Base-by-base conservation (phyloP, 352 stramenopile genomes). In the Globisporangium sylvaticum region DNA sequence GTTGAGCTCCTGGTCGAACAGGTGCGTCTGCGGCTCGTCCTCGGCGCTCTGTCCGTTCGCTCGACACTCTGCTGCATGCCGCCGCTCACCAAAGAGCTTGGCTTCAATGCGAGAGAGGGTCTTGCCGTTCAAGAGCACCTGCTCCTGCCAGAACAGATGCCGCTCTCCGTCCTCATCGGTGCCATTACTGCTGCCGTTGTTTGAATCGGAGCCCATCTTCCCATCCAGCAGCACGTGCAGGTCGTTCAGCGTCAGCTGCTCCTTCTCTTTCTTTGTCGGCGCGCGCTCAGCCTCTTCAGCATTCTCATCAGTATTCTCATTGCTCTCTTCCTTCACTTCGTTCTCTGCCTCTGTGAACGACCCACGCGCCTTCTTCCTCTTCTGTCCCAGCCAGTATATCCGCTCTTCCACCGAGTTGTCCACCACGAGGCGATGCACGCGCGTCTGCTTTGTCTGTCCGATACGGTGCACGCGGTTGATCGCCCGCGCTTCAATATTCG, bases 401-500 rank as follows among this genome's bases (percentile, higher is more conserved):
- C 89, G 86, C 65, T 96, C 87, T 66, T 98, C 94, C 10, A 98
- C 79, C 1, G 91, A 97, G 58, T 87, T 71, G 25, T 88, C 67
- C 14, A 98, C 85, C 27, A 98, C 81, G 66, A 98, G 97, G 22
- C 92, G 83, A 54, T 97, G 89, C 3, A 98, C 86, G 34, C 78
- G 88, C 32, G 91, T 97, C 14, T 76, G 73, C 25, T 75, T 72
- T 0, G 81, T 92, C 74, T 98, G 94, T 0, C 94, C 94, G 64
- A 98, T 91, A 10, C 92, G 88, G 74, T 97, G 91, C 25, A 97
- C 86, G 52, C 92, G 84, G 68, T 92, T 96, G 54, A 98, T 94
- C 32, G 90, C 90, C 68, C 97, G 90, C 9, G 72, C 74, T 68
- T 98, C 92, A 9, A 97, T 85, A 39, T 81, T 88, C 22, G 69